Conservation (phyloP, 495 filamentous ascomycete genomes). For the Parmelia sp. region DNA sequence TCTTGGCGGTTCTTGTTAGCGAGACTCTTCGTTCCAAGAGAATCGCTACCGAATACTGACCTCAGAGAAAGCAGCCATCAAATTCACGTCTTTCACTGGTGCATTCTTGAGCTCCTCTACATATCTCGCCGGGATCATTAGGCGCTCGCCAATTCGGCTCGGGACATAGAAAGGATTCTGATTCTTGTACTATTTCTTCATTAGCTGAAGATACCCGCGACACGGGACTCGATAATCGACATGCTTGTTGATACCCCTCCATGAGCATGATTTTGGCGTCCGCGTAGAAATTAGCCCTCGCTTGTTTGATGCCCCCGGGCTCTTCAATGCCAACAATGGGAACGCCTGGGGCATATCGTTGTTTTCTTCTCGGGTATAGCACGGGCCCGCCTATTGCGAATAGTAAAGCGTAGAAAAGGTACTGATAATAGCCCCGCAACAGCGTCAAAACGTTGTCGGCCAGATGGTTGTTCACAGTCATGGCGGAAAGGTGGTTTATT, state of each 20-base stretch:
- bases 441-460: neutral
- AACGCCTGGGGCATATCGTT: neutral
- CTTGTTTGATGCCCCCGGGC: neutral
- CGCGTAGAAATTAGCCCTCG: neutral
- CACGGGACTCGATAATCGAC: neutral
- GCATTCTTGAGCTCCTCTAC: conserved; percentile 27
- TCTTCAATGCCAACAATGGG: neutral
- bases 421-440: neutral
- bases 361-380: neutral
- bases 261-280: neutral
- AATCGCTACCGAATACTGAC: neutral
- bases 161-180: neutral
- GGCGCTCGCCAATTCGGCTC: conserved; percentile 18
- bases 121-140: conserved; percentile 25
- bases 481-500: neutral
- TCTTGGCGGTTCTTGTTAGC: neutral
- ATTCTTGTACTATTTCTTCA: neutral
- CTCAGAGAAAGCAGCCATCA: neutral
- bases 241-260: neutral
- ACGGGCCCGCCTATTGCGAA: neutral
- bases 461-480: neutral
- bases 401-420: neutral
- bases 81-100: conserved; percentile 2
- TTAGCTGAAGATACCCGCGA: neutral
- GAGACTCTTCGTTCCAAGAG: neutral